These are phyloP conservation scores for Ailanthus altissimus DNA, from an alignment of 345 rosid genomes.

Conservation along the genomic window DNA sequence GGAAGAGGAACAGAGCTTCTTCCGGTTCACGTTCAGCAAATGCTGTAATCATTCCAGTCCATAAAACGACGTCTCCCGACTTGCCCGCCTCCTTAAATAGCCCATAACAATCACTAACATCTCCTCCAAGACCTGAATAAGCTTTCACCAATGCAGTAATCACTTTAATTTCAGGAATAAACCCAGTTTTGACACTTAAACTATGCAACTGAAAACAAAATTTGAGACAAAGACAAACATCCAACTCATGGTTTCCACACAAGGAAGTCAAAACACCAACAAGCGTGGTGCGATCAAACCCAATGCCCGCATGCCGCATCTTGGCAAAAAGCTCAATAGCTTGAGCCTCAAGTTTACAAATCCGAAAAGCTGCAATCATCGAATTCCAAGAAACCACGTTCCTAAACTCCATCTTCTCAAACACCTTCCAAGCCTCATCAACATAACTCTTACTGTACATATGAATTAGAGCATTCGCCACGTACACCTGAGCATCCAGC, in stretches of 20 bases:
- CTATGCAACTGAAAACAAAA: conserved; percentile 65
- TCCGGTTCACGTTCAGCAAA: conserved; percentile 68
- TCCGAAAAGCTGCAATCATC: conserved; percentile 68
- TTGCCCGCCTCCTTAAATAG: conserved; percentile 55
- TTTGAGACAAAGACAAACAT: conserved; percentile 36
- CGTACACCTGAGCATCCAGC: conserved; percentile 47
- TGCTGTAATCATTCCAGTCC: conserved; percentile 84
- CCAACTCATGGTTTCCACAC: conserved; percentile 39
- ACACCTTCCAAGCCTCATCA: conserved; percentile 67
- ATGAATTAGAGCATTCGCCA: conserved; percentile 71
- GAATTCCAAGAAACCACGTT: conserved; percentile 80
- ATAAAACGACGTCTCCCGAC: conserved; percentile 55
- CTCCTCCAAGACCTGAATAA: conserved; percentile 64
- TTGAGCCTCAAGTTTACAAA: conserved; percentile 41
- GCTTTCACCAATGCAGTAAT: conserved; percentile 74
- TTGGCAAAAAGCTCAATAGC: conserved; percentile 48
- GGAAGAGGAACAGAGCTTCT: conserved; percentile 60
- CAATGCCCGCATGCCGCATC: conserved; percentile 55
- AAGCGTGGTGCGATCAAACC: conserved; percentile 73
- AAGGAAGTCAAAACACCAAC: conserved; percentile 66
- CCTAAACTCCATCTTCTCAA: conserved; percentile 44
- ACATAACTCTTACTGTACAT: conserved; percentile 56
- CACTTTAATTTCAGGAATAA: conserved; percentile 58
- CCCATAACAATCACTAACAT: conserved; percentile 52
- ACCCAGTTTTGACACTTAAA: conserved; percentile 55